Base-by-base conservation (phyloP, 441 rosid species). In the Gossypium lobatum region DNA sequence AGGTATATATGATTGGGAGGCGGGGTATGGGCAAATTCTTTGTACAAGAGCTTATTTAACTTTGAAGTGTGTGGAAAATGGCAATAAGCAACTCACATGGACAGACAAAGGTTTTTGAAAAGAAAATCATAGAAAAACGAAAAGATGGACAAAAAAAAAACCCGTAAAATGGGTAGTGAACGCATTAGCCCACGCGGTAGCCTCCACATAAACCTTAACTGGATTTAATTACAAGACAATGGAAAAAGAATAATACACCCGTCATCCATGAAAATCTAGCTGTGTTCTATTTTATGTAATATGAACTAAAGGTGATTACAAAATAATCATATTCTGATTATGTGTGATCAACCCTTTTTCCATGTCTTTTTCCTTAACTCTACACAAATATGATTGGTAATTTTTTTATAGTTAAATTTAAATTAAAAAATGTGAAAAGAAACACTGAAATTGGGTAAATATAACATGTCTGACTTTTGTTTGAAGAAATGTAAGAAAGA, bases 201-300 rank as follows among this genome's bases (percentile, higher is more conserved):
- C 34, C 37, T 46, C 71, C 71, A 66, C 71, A 20, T 45, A 45
- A 45, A 21, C 34, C 34, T 63, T 46, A 45, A 66, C 71, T 65
- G 70, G 20, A 45, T 31, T 31, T 31, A 31, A 31, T 11, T 21
- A 45, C 20, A 66, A 46, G 55, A 66, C 55, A 46, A 3, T 66
- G 6, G 18, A 17, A 21, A 66, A 34, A 55, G 53, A 7, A 37
- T 37, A 66, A 6, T 61, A 28, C 70, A 65, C 57, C 70, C 70
- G 37, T 65, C 70, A 65, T 45, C 70, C 70, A 65, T 65, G 70
- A 46, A 20, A 65, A 23, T 46, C 71, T 46, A 46, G 71, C 37
- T 66, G 71, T 66, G 17, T 7, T 9, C 14, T 65, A n/a, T 64
- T 13, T 2, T 18, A 6, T 18, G 3, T 18, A 7, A 31, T 31